Conservation (phyloP, 257 asterid genomes). For the Linaria vulgaris region DNA sequence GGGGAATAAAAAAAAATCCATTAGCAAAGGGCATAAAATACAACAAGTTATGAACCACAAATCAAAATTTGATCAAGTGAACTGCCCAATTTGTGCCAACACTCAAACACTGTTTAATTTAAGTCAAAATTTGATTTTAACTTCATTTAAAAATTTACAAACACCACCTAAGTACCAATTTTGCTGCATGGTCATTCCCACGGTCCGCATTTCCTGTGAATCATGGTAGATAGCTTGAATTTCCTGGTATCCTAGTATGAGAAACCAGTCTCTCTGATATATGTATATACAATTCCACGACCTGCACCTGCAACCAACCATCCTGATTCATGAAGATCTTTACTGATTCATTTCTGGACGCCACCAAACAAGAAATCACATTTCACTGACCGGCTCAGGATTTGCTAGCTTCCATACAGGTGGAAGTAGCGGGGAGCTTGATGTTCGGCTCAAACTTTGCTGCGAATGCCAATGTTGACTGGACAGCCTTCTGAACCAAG, state of each 20-base stretch:
- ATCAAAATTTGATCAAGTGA: no score
- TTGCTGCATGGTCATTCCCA: no score
- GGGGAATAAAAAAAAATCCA: no score
- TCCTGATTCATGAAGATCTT: constrained; percentile 3
- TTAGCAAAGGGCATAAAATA: no score
- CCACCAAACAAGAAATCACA: constrained; percentile 1
- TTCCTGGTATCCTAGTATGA: background rate
- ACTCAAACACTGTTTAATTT: no score
- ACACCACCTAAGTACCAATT: no score
- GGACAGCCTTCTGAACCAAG: constrained; percentile 60
- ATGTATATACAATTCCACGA: background rate
- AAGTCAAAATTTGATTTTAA: no score
- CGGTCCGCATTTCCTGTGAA: no score
- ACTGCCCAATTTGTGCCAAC: no score
- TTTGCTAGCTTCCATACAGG: constrained; percentile 28
- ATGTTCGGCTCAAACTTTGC: constrained; percentile 62
- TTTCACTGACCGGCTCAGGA: constrained; percentile 18
- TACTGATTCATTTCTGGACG: background rate
- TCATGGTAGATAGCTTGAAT: background rate
- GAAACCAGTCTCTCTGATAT: background rate
- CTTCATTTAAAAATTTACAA: no score
- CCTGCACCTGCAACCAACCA: background rate
- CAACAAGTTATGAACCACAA: no score
- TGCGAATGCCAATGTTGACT: constrained; percentile 72
- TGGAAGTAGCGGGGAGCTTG: constrained; percentile 35